phyloP scores from a whole-genome alignment of 805 yeast genomes.

The Hanseniaspora hatyaiensis region DNA sequence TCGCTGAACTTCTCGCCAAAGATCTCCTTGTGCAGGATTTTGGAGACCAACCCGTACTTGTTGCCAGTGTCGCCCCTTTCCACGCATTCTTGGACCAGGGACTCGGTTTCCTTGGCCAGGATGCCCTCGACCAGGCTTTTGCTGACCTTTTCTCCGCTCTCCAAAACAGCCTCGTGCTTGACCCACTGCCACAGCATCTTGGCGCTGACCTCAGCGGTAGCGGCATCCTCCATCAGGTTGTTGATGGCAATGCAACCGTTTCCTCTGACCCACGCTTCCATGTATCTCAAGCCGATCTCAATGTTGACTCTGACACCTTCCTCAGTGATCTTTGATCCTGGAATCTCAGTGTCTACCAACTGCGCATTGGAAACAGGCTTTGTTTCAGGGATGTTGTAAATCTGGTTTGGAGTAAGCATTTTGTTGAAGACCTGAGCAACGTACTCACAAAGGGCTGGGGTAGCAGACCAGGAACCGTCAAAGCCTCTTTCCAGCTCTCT shows the following conservation, averaged over 20 bases:
- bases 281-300: constrained; percentile 64
- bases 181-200: constrained; percentile 78
- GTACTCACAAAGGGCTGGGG: constrained; percentile 66
- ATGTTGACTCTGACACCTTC: constrained; percentile 61
- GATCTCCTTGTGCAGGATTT: constrained; percentile 60
- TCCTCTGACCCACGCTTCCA: constrained; percentile 79
- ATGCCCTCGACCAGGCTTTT: constrained; percentile 46
- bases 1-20: constrained; percentile 63
- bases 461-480: constrained; percentile 86
- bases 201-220: constrained; percentile 79
- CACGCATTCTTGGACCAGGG: constrained; percentile 29
- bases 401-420: constrained; percentile 77
- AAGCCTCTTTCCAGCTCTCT: constrained; percentile 70
- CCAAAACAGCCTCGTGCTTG: constrained; percentile 49
- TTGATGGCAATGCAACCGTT: constrained; percentile 79
- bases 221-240: constrained; percentile 81
- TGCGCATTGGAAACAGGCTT: constrained; percentile 41
- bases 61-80: constrained; percentile 43
- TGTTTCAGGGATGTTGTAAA: constrained; percentile 38
- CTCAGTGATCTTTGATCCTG: constrained; percentile 52
- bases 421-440: constrained; percentile 62
- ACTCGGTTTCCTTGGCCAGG: constrained; percentile 50
- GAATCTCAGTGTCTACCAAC: constrained; percentile 53
- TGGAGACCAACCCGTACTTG: constrained; percentile 58
- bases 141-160: constrained; percentile 46